Evolutionary conservation across 352 stramenopile genomes (phyloP).

Genomic region (Pythium monospermum): DNA sequence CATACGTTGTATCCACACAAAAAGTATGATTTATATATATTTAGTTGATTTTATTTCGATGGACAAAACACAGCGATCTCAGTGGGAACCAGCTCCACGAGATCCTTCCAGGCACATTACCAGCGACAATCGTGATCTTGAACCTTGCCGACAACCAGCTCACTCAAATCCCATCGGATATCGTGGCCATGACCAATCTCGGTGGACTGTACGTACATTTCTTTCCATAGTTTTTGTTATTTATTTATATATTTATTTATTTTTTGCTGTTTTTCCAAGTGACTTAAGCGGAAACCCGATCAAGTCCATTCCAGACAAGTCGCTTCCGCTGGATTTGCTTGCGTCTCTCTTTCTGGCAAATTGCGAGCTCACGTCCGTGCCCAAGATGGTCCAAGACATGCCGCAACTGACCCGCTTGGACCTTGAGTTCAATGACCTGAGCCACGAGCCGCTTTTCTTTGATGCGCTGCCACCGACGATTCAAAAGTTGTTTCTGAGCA

Average conservation of each 20-base stretch:
- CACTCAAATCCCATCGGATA: not conserved
- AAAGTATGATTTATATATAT: not conserved
- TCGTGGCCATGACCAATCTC: not conserved
- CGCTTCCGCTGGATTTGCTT: not conserved
- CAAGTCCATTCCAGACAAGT: not conserved
- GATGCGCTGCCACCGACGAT: not conserved
- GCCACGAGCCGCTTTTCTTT: slow-evolving; percentile 1
- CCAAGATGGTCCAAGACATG: not conserved
- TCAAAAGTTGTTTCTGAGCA: not conserved
- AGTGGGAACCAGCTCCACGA: not conserved
- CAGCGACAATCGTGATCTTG: not conserved
- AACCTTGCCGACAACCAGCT: not conserved
- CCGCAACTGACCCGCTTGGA: not conserved
- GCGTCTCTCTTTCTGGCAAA: slow-evolving; percentile 9
- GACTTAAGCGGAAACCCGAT: slow-evolving; percentile 3
- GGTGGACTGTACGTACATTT: not conserved
- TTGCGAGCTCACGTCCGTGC: slow-evolving; percentile 5
- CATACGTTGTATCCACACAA: no score
- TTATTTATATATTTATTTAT: not conserved
- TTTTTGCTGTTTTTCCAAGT: not conserved
- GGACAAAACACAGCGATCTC: not conserved
- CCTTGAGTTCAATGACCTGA: slow-evolving; percentile 6
- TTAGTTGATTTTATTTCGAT: not conserved
- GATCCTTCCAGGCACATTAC: not conserved
- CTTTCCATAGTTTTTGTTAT: not conserved